phyloP scores from a whole-genome alignment of 1,284 basidiomycete genomes.

The Boletellus sp. region DNA sequence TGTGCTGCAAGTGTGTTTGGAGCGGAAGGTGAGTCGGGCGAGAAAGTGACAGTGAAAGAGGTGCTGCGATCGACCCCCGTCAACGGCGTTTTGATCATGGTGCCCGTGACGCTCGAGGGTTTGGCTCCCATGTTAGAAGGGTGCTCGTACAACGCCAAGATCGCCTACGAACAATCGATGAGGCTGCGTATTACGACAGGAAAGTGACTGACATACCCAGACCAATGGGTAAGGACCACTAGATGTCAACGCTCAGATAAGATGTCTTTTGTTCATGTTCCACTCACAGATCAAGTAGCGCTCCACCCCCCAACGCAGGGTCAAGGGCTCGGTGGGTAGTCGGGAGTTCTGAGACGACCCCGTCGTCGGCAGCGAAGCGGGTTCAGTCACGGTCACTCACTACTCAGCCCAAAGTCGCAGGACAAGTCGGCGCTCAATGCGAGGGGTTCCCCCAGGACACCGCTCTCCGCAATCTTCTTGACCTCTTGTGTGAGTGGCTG shows the following conservation, averaged over 20 bases:
- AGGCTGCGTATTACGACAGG: slow-evolving; percentile 3
- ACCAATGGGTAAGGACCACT: slow-evolving; percentile 82
- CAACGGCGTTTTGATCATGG: slow-evolving; percentile 69
- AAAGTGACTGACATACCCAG: slow-evolving; percentile 49
- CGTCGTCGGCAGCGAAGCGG: not conserved
- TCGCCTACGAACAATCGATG: slow-evolving; percentile 45
- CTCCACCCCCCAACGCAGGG: slow-evolving; percentile 81
- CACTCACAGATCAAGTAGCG: slow-evolving; percentile 76
- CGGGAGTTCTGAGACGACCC: slow-evolving; percentile 50
- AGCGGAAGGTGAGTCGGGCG: slow-evolving; percentile 33
- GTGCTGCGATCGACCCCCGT: slow-evolving; percentile 82
- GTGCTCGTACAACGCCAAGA: slow-evolving; percentile 78
- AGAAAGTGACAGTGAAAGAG: slow-evolving; percentile 74
- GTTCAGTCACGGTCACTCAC: slow-evolving; percentile 42
- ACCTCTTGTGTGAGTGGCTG: slow-evolving; percentile 67
- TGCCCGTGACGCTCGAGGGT: slow-evolving; percentile 56
- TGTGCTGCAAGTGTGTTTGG: slow-evolving; percentile 51
- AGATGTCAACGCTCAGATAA: slow-evolving; percentile 1
- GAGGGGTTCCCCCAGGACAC: slow-evolving; percentile 59
- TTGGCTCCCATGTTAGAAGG: slow-evolving; percentile 56
- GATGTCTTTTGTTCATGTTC: not conserved
- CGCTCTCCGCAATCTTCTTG: slow-evolving; percentile 60
- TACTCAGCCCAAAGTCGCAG: slow-evolving; percentile 66
- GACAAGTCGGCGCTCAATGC: slow-evolving; percentile 72
- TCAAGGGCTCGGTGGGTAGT: slow-evolving; percentile 75